Base-by-base conservation (phyloP, 139 green algal genomes). In the Ettlia oleoabundans region DNA sequence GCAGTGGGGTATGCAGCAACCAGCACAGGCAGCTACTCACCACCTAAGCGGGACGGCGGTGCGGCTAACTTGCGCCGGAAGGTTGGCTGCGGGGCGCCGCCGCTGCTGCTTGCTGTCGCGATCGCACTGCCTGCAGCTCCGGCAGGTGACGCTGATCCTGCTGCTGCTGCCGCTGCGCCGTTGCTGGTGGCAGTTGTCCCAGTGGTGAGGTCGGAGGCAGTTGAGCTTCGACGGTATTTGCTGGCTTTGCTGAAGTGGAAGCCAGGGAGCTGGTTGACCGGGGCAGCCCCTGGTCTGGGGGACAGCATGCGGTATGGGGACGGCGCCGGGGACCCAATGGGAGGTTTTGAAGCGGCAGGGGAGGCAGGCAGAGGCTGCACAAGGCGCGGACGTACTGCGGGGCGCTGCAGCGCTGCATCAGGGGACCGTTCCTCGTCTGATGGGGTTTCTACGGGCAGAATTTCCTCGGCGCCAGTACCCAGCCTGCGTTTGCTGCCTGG, bases 261-360 rank as follows among this genome's bases (percentile, higher is more conserved):
- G 22, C 63, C 61, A 4, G 77, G 64, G 42, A 76, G 43, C 41
- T 73, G 75, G n/a, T 41, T 67, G 53, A 80, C 52, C 2, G 52
- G 38, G 3, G 73, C 73, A 40, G 73, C 73, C 28, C 73, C 73
- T 26, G 53, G 30, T 52, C 68, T 80, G 35, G 52, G 73, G 1
- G 73, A 69, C 32, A 65, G 28, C 73, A 80, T 18, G 22, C 73
- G 73, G 73, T 80, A 80, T 22, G 73, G 72, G 4, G 73, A 80
- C 35, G 73, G 73, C 28, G 53, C 73, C 0, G 73, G 73, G 3
- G 73, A 80, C 35, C 73, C 73, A 5, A 80, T 80, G 35, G 73
- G 26, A n/a, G n/a, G n/a, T n/a, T n/a, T n/a, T n/a, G n/a, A n/a
- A 22, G 22, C 42, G 22, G 42, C 33, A 33, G 41, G 42, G 3